Percentiles rank a stretch among this genome's conserved stretches.
These are phyloP conservation scores for Hordeum pubiflorum DNA, from an alignment of 202 grass and related monocot genomes.

Conservation along the genomic window DNA sequence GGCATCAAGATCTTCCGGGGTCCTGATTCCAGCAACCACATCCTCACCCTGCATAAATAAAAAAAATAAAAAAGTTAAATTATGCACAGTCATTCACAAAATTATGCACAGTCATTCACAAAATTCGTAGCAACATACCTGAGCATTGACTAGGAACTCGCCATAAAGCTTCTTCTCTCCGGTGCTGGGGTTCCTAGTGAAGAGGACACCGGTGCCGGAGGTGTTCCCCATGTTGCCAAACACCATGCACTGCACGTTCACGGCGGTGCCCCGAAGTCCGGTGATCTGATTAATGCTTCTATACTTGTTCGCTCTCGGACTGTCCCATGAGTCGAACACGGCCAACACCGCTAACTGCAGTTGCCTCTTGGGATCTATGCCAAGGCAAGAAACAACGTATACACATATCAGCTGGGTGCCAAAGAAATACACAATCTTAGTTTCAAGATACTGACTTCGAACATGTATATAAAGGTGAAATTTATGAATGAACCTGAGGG, in stretches of 20 bases:
- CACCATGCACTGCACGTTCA: constrained; percentile 97
- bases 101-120: not conserved
- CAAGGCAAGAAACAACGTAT: not conserved
- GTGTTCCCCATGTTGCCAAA: constrained; percentile 96
- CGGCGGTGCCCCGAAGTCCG: constrained; percentile 73
- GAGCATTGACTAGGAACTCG: constrained; percentile 89
- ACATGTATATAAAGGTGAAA: not conserved
- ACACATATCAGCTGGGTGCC: not conserved
- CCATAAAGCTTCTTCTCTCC: constrained; percentile 97
- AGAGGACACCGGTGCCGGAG: constrained; percentile 89
- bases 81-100: not conserved
- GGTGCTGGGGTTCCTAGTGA: constrained; percentile 87
- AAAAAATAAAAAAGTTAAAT: not conserved
- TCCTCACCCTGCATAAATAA: constrained; percentile 65
- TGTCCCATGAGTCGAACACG: constrained; percentile 95
- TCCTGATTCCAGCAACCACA: constrained; percentile 97
- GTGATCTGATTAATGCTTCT: constrained; percentile 93
- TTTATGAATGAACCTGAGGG: constrained; percentile 52
- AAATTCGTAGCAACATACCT: constrained; percentile 39
- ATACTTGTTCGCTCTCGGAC: constrained; percentile 79
- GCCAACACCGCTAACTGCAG: constrained; percentile 67
- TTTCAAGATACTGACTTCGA: too few relatives aligned
- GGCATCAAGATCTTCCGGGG: constrained; percentile 65
- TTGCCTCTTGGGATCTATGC: constrained; percentile 70
- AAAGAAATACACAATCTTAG: not conserved